Percentiles rank a stretch among this genome's conserved stretches.
Conservation (phyloP, 352 stramenopile genomes). For the Paralagenidium karlingii region DNA sequence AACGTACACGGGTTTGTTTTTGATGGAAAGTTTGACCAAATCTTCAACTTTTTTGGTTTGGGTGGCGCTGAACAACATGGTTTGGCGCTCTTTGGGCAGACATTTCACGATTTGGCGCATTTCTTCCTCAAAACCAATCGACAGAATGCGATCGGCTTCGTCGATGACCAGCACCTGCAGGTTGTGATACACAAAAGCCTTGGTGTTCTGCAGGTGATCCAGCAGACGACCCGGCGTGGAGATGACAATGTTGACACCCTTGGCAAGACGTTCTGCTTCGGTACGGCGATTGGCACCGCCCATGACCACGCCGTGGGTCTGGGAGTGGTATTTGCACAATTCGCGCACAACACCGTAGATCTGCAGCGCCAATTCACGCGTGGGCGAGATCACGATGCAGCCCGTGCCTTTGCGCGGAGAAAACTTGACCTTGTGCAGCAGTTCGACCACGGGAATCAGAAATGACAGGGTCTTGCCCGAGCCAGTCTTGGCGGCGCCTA, state of each 20-base stretch:
- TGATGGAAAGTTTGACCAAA: conserved; percentile 87
- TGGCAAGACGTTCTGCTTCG: conserved; percentile 90
- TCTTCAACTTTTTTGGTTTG: conserved; percentile 98
- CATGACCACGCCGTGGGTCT: conserved; percentile 97
- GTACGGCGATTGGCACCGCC: conserved; percentile 95
- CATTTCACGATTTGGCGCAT: conserved; percentile 98
- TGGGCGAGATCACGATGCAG: conserved; percentile 97
- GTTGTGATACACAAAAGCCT: conserved; percentile 96
- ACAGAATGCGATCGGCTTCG: conserved; percentile 97
- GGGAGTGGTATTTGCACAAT: conserved; percentile 89
- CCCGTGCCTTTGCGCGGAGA: conserved; percentile 93
- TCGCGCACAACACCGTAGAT: conserved; percentile 98
- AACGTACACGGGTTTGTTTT: conserved; percentile 95
- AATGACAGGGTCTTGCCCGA: conserved; percentile 99
- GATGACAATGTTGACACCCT: conserved; percentile 97
- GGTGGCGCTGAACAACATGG: conserved; percentile 98
- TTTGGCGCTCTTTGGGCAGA: conserved; percentile 96
- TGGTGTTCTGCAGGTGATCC: conserved; percentile 97
- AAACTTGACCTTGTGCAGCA: conserved; percentile 95
- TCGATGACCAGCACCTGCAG: conserved; percentile 96
- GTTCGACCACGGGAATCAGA: conserved; percentile 94
- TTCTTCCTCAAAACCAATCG: conserved; percentile 99
- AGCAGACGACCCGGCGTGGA: conserved; percentile 95
- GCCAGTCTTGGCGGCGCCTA: conserved; percentile 96
- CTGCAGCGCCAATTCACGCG: conserved; percentile 96